Base-by-base conservation (phyloP, 2,329 filamentous ascomycete genomes). In the Trematosphaeria pertusa region DNA sequence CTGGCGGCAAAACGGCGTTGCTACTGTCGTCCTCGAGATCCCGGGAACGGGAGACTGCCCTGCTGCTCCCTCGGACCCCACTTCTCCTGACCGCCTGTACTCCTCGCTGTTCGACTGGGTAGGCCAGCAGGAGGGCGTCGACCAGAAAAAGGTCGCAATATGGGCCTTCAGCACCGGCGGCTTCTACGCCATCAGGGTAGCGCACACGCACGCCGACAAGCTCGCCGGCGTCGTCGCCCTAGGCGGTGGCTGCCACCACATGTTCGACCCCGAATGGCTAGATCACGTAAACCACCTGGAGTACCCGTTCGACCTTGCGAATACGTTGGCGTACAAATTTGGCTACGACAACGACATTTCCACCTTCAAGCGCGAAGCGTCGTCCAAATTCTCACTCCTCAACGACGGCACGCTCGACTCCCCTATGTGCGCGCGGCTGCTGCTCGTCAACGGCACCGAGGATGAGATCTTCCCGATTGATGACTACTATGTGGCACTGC, bases 381-480 rank as follows among this genome's bases (percentile, higher is more conserved):
- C 62, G 39, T 41, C 50, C 46, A 80, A 78, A 61, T 85, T 81
- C 61, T 83, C 80, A 10, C 65, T 85, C 9, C 62, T 85, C 3
- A 73, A 76, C 9, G 78, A 81, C 42, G 81, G 81, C 4, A 82
- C 81, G 18, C 67, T 85, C 24, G 75, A 82, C 44, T 75, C 70
- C 51, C 72, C 72, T 0, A 62, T 70, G 5, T 83, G 81, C 46
- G 68, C 77, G 18, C 70, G 75, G 21, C 59, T 84, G 42, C 60
- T 85, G 28, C 68, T 85, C 5, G 81, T 85, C 7, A 85, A 85
- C 55, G 79, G 82, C 0, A 79, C 77, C 1, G 75, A 80, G 21
- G 82, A 85, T 58, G 81, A 83, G 70, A 83, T 85, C 37, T 85
- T 85, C 65, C 82, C 82, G 0, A 81, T 85, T 35, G 82, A 85